Evolutionary conservation across 169 alveolate species (phyloP).

Genomic region (Plasmodium billcollinsi): DNA sequence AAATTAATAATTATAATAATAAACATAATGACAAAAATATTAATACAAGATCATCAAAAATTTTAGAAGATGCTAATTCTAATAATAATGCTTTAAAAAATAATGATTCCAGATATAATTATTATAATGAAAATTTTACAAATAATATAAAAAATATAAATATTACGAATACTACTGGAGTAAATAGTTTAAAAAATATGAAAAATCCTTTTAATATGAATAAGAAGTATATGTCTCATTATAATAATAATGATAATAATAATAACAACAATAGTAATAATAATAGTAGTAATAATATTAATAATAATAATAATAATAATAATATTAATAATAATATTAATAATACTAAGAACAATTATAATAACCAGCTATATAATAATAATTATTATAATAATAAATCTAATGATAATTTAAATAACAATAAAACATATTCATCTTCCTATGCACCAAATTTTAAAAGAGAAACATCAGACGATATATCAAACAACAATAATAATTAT

Average conservation of each 20-base stretch:
- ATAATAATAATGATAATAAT: conserved; percentile 18
- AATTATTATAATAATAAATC: too few species aligned
- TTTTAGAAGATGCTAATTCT: conserved; percentile 7
- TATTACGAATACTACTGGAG: too few species aligned
- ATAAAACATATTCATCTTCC: too few species aligned
- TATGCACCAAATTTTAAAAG: conserved; percentile 13
- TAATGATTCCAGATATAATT: conserved; percentile 31
- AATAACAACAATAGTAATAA: conserved; percentile 9
- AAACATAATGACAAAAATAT: conserved; percentile 20
- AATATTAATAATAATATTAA: too few species aligned
- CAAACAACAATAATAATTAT: conserved; percentile 6
- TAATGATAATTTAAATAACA: too few species aligned
- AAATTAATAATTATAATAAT: conserved; percentile 29
- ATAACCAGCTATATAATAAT: too few species aligned
- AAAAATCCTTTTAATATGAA: conserved; percentile 33
- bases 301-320: not conserved
- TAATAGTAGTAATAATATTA: conserved; percentile 4
- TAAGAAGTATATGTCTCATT: conserved; percentile 20
- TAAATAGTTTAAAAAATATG: not conserved
- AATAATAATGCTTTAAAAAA: conserved; percentile 8
- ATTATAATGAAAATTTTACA: conserved; percentile 31
- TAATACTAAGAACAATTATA: too few species aligned
- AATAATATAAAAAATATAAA: conserved; percentile 9
- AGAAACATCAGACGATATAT: conserved; percentile 29
- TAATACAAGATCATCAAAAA: not conserved